These are phyloP conservation scores for Sphagnurus paluster DNA, from an alignment of 1,284 basidiomycete genomes.

Conservation along the genomic window DNA sequence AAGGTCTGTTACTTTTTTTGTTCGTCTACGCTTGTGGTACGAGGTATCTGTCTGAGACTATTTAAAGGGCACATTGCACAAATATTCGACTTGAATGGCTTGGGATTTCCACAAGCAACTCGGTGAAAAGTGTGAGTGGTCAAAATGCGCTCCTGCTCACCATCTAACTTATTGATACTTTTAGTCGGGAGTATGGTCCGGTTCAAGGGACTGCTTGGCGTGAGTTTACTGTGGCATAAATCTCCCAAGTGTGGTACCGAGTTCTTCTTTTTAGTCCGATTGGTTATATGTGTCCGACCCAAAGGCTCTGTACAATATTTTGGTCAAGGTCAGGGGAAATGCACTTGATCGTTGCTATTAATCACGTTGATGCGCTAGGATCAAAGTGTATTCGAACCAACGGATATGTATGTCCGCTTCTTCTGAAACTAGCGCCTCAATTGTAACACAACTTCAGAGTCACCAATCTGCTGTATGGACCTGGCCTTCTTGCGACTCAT, in stretches of 20 bases:
- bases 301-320: slow-evolving; percentile 34
- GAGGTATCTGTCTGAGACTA: not conserved
- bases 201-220: slow-evolving; percentile 27
- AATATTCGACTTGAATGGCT: slow-evolving; percentile 8
- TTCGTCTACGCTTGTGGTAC: not conserved
- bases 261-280: slow-evolving; percentile 25
- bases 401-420: slow-evolving; percentile 24
- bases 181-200: slow-evolving; percentile 28
- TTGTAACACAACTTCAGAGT: slow-evolving; percentile 16
- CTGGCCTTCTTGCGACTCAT: slow-evolving; percentile 35
- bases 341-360: too few species aligned
- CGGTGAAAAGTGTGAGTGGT: slow-evolving; percentile 3
- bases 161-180: not conserved
- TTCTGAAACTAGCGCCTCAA: not conserved
- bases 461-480: slow-evolving; percentile 35
- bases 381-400: slow-evolving; percentile 29
- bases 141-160: too few species aligned
- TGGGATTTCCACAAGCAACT: slow-evolving; percentile 10
- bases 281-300: slow-evolving; percentile 32
- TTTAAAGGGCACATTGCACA: slow-evolving; percentile 9
- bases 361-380: slow-evolving; percentile 10
- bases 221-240: slow-evolving; percentile 12
- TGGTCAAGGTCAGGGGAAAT: slow-evolving; percentile 31
- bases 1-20: slow-evolving; percentile 8
- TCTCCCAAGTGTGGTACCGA: not conserved